A percentile compares a stretch with the other conserved stretches of the same genome.
These are phyloP conservation scores for Delonix regia DNA, from an alignment of 306 rosid genomes.

Conservation along the genomic window DNA sequence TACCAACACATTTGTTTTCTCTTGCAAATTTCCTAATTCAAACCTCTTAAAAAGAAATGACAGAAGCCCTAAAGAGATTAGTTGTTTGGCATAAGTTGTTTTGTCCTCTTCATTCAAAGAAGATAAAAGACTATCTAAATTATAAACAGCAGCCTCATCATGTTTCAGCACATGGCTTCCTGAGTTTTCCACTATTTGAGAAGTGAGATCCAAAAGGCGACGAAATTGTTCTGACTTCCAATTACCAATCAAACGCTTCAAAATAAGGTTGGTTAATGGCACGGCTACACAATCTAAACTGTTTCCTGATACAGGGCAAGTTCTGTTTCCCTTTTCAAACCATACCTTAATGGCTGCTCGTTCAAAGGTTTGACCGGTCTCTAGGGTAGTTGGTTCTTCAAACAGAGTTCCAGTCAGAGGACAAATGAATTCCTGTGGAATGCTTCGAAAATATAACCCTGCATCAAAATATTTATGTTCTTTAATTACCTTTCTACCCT, in stretches of 20 bases:
- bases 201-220: slow-evolving; percentile 55
- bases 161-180: slow-evolving; percentile 36
- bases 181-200: slow-evolving; percentile 44
- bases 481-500: slow-evolving; percentile 39
- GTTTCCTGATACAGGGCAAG: slow-evolving; percentile 81
- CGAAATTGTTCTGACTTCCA: slow-evolving; percentile 67
- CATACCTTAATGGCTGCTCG: slow-evolving; percentile 65
- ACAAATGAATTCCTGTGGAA: slow-evolving; percentile 72
- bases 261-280: slow-evolving; percentile 67
- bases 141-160: slow-evolving; percentile 48
- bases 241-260: slow-evolving; percentile 65
- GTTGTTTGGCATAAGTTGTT: slow-evolving; percentile 54
- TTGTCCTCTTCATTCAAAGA: slow-evolving; percentile 54
- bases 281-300: slow-evolving; percentile 51
- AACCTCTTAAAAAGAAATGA: slow-evolving; percentile 61
- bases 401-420: slow-evolving; percentile 68
- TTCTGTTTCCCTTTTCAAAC: slow-evolving; percentile 74
- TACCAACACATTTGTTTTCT: slow-evolving; percentile 49
- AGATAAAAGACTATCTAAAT: slow-evolving; percentile 57
- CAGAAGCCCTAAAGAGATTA: slow-evolving; percentile 59
- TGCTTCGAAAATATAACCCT: slow-evolving; percentile 51
- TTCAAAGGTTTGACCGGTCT: slow-evolving; percentile 83
- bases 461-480: slow-evolving; percentile 44
- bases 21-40: slow-evolving; percentile 63
- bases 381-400: slow-evolving; percentile 81